phyloP scores from a whole-genome alignment of 2,329 filamentous ascomycete genomes.

The Cladosporium sp. region DNA sequence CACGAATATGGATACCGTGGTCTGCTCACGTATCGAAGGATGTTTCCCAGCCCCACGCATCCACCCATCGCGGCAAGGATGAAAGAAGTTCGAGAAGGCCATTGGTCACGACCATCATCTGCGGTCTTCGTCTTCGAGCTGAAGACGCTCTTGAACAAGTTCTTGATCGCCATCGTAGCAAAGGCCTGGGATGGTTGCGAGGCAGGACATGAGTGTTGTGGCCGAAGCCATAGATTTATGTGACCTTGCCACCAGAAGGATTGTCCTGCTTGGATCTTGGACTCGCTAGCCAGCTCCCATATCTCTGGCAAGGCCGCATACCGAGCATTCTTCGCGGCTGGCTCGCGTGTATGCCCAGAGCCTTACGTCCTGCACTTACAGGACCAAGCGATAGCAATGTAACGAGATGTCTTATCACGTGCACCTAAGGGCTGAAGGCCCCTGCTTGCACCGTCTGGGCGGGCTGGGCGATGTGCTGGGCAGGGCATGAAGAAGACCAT shows the following conservation, averaged over 20 bases:
- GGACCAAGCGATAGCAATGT: constrained; percentile 11
- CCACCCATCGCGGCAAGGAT: constrained; percentile 61
- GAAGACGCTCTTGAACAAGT: constrained; percentile 17
- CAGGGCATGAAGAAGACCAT: background rate
- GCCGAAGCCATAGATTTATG: constrained; percentile 3
- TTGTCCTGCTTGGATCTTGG: background rate
- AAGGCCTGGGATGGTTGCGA: background rate
- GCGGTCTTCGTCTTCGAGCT: constrained; percentile 26
- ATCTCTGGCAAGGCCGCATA: background rate
- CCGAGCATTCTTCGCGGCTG: background rate
- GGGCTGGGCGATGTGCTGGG: constrained; percentile 1
- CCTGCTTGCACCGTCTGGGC: background rate
- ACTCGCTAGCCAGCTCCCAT: background rate
- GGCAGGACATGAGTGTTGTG: background rate
- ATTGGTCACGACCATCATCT: constrained; percentile 53
- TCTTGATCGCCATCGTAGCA: constrained; percentile 16
- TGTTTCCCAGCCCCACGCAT: constrained; percentile 58
- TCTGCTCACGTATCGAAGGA: constrained; percentile 12
- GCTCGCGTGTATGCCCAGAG: constrained; percentile 8
- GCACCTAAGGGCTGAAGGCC: background rate
- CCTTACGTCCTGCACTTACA: background rate
- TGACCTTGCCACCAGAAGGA: background rate
- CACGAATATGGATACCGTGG: background rate
- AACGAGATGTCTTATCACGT: constrained; percentile 8
- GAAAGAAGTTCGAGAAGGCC: constrained; percentile 57